These are phyloP conservation scores for Pestalotiopsis sp. DNA, from an alignment of 2,329 filamentous ascomycete species.

Conservation along the genomic window DNA sequence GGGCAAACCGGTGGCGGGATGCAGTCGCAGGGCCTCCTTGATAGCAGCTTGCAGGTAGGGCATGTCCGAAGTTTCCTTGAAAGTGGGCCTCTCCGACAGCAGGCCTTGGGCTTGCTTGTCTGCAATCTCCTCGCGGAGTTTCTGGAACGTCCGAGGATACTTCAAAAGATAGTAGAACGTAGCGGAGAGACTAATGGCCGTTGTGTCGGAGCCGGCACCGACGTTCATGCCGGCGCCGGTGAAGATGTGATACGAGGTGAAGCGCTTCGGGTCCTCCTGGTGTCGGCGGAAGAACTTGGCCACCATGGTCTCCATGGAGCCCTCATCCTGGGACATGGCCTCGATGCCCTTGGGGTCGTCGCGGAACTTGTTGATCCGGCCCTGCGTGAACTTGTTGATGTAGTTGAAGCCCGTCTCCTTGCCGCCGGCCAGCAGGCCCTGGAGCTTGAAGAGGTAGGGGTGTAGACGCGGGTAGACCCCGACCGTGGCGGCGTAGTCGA, in stretches of 20 bases:
- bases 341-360: not conserved
- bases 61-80: constrained; percentile 30
- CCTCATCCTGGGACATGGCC: not conserved
- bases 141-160: constrained; percentile 17
- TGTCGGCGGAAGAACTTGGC: constrained; percentile 28
- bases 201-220: constrained; percentile 39
- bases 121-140: constrained; percentile 24
- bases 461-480: constrained; percentile 26
- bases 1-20: constrained; percentile 29
- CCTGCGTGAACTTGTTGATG: constrained; percentile 27
- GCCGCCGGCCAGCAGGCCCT: constrained; percentile 15
- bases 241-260: constrained; percentile 27
- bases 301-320: constrained; percentile 25
- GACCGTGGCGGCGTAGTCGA: constrained; percentile 24
- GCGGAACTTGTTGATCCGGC: constrained; percentile 18
- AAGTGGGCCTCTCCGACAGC: constrained; percentile 20
- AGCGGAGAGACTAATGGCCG: constrained; percentile 33
- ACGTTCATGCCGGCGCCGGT: constrained; percentile 28
- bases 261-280: constrained; percentile 31
- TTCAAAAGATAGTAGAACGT: constrained; percentile 27
- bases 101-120: constrained; percentile 14
- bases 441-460: constrained; percentile 11
- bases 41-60: constrained; percentile 56
- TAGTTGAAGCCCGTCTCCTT: constrained; percentile 27
- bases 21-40: constrained; percentile 48